Evolutionary conservation across 2,329 filamentous ascomycete genomes (phyloP).

Genomic region (Botryotinia calthae): DNA sequence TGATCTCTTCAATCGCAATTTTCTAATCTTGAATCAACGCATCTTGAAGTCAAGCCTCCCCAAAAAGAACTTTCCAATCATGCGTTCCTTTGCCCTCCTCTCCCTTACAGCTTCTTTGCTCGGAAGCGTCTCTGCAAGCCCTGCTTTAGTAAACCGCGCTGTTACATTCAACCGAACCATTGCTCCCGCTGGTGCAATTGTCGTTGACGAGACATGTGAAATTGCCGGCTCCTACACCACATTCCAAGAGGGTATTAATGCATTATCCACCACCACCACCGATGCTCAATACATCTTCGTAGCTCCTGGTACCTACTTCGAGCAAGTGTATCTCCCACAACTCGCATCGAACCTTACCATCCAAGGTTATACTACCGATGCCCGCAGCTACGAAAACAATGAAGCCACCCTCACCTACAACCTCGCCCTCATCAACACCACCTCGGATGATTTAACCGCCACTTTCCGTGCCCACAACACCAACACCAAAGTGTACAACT

Average conservation of each 20-base stretch:
- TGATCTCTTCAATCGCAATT: neutral
- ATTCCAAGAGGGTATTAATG: slow-evolving; percentile 27
- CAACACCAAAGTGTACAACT: slow-evolving; percentile 57
- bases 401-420: slow-evolving; percentile 46
- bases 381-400: slow-evolving; percentile 48
- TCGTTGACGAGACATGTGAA: slow-evolving; percentile 45
- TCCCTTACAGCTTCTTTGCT: slow-evolving; percentile 10
- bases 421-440: slow-evolving; percentile 42
- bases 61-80: neutral
- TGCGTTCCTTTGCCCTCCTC: slow-evolving; percentile 16
- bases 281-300: slow-evolving; percentile 53
- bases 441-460: slow-evolving; percentile 44
- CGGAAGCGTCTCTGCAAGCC: slow-evolving; percentile 5
- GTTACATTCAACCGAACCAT: slow-evolving; percentile 37
- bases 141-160: neutral
- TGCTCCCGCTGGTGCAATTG: slow-evolving; percentile 46
- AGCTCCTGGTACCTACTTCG: slow-evolving; percentile 53
- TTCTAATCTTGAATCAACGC: neutral
- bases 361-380: slow-evolving; percentile 51
- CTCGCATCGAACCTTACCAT: slow-evolving; percentile 50
- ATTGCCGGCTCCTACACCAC: slow-evolving; percentile 25
- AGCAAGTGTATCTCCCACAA: slow-evolving; percentile 53
- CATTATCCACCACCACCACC: slow-evolving; percentile 45
- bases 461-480: slow-evolving; percentile 39
- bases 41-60: neutral